These are phyloP conservation scores for Microsporum canis DNA, from an alignment of 2,329 filamentous ascomycete genomes.

Conservation along the genomic window DNA sequence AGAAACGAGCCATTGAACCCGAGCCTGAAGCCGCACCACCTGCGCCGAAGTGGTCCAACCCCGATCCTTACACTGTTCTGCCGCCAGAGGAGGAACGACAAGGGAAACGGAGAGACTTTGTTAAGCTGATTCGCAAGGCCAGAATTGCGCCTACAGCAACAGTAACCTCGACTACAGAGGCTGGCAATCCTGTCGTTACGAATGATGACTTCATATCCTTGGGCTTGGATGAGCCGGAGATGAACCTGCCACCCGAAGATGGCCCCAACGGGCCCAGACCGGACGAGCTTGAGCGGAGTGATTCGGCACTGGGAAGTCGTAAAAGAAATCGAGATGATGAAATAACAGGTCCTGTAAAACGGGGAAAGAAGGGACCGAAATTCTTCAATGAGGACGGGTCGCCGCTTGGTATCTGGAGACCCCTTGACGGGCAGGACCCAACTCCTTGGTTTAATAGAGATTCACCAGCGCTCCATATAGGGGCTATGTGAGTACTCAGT, in stretches of 20 bases:
- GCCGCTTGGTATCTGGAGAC: conserved; percentile 44
- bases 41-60: conserved; percentile 82
- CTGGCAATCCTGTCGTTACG: conserved; percentile 44
- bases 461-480: conserved; percentile 21
- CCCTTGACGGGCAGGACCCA: conserved; percentile 30
- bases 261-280: conserved; percentile 28
- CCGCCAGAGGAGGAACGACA: conserved; percentile 65
- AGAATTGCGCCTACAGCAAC: conserved; percentile 43
- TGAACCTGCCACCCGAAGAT: conserved; percentile 22
- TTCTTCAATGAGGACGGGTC: conserved; percentile 40
- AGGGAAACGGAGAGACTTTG: conserved; percentile 71
- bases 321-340: conserved; percentile 66
- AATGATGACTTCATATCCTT: conserved; percentile 76
- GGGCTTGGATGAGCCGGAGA: conserved; percentile 34
- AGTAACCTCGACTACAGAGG: conserved; percentile 35
- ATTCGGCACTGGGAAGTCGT: conserved; percentile 48
- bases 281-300: conserved; percentile 18
- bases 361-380: conserved; percentile 42
- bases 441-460: conserved; percentile 51
- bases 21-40: conserved; percentile 13
- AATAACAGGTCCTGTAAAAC: conserved; percentile 41
- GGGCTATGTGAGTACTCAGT: conserved; percentile 23
- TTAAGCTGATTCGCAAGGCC: conserved; percentile 84
- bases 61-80: conserved; percentile 80
- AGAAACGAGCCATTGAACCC: conserved; percentile 26